Conservation (phyloP, 2,329 filamentous ascomycete species). For the Cladorrhinum sp. region DNA sequence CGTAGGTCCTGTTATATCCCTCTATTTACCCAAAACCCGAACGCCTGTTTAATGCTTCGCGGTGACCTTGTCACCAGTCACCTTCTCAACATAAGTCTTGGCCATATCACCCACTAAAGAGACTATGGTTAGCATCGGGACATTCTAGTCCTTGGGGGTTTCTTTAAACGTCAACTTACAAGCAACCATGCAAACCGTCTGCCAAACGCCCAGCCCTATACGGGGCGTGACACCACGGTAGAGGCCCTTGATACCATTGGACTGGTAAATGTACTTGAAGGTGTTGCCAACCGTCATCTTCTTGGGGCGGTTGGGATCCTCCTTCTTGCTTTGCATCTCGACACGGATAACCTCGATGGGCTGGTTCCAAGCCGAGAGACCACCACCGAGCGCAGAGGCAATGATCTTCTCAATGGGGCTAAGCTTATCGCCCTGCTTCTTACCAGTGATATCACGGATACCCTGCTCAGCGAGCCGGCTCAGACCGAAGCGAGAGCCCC, state of each 20-base stretch:
- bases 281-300: conserved; percentile 96
- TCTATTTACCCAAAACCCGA: neutral
- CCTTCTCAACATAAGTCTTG: conserved; percentile 63
- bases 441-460: conserved; percentile 75
- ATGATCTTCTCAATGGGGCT: conserved; percentile 80
- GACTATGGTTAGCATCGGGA: conserved; percentile 25
- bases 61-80: conserved; percentile 62
- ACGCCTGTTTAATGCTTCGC: conserved; percentile 59
- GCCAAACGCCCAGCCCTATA: conserved; percentile 95
- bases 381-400: conserved; percentile 84
- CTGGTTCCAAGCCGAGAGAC: conserved; percentile 97
- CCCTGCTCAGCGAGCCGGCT: conserved; percentile 86
- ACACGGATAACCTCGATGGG: conserved; percentile 99
- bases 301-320: conserved; percentile 95
- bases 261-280: conserved; percentile 81
- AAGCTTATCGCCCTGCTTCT: conserved; percentile 77
- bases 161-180: conserved; percentile 59
- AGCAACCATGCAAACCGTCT: conserved; percentile 99
- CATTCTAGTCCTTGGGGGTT: neutral
- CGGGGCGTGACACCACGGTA: conserved; percentile 94
- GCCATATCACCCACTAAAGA: conserved; percentile 45
- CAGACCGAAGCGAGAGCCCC: conserved; percentile 94
- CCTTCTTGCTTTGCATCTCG: conserved; percentile 99
- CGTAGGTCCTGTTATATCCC: neutral
- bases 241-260: conserved; percentile 84